Evolutionary conservation across 148 eudicot species (phyloP).

Genomic region (Dianthus caryophyllus): DNA sequence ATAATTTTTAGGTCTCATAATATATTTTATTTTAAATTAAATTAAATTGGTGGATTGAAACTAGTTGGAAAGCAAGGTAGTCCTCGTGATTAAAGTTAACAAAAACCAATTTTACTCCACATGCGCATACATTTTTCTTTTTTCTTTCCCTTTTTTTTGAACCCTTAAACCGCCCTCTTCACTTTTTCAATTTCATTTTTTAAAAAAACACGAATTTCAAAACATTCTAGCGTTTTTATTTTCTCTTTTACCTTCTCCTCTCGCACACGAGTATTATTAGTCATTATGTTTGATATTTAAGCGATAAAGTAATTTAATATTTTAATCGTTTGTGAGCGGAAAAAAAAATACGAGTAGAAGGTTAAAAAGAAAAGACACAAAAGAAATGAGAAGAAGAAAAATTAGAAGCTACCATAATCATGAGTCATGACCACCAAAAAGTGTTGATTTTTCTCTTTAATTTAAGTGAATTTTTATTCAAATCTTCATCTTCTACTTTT

Average conservation of each 20-base stretch:
- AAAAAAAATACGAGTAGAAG: too few species aligned
- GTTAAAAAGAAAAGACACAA: too few species aligned
- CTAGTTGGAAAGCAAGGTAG: not conserved
- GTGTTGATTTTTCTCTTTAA: constrained; percentile 23
- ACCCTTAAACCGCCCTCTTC: constrained; percentile 33
- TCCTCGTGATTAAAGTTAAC: not conserved
- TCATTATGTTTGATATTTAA: too few species aligned
- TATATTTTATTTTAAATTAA: too few species aligned
- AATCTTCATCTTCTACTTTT: not conserved
- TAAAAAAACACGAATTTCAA: constrained; percentile 30
- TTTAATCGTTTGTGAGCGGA: too few species aligned
- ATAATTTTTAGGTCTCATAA: too few species aligned
- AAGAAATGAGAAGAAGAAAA: constrained; percentile 20
- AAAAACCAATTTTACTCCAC: not conserved
- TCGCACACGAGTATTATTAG: too few species aligned
- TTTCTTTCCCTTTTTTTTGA: constrained; percentile 15
- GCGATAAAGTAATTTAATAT: too few species aligned
- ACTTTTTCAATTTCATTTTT: not conserved
- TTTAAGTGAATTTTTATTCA: constrained; percentile 9
- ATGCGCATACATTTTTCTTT: constrained; percentile 16
- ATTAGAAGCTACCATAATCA: constrained; percentile 20
- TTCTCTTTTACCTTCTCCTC: too few species aligned
- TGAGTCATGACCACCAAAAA: constrained; percentile 4
- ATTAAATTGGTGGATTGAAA: too few species aligned
- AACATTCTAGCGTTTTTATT: too few species aligned